phyloP scores from a whole-genome alignment of 495 filamentous ascomycete genomes.

The Aspergillus sclerotiicarbonarius region DNA sequence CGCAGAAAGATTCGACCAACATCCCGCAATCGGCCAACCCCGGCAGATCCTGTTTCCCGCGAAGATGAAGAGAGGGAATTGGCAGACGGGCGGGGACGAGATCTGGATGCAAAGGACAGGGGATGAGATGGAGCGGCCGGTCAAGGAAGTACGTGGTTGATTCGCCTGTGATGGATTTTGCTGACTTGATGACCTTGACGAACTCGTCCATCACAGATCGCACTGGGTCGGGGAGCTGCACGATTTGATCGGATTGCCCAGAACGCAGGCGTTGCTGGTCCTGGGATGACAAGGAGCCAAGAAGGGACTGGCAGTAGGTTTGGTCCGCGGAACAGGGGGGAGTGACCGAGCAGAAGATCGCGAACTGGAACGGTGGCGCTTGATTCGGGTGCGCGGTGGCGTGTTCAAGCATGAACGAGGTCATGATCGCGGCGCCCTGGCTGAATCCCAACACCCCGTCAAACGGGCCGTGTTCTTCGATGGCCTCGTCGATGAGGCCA shows the following conservation, averaged over 20 bases:
- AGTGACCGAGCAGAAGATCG: conserved; percentile 17
- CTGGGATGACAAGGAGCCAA: conserved; percentile 3
- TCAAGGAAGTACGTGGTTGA: too few species aligned
- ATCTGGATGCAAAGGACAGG: conserved; percentile 7
- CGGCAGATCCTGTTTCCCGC: conserved; percentile 12
- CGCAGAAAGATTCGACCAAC: conserved; percentile 11
- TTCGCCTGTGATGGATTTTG: too few species aligned
- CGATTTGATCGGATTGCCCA: conserved; percentile 3
- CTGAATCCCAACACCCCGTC: conserved; percentile 25
- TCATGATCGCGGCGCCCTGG: conserved; percentile 13
- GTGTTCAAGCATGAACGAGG: conserved; percentile 18
- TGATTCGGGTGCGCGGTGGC: not conserved
- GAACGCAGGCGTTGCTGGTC: conserved; percentile 5
- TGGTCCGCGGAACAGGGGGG: conserved; percentile 9
- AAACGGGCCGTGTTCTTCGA: conserved; percentile 24
- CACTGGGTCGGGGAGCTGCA: conserved; percentile 4
- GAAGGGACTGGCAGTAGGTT: conserved; percentile 1
- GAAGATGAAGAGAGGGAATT: conserved; percentile 23
- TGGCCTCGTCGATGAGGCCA: conserved; percentile 14
- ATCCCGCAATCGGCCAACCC: conserved; percentile 2
- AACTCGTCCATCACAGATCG: not conserved
- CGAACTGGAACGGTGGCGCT: conserved; percentile 19
- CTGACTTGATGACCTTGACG: too few species aligned
- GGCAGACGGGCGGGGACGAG: conserved; percentile 8
- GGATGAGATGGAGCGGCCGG: not conserved